A percentile compares a stretch with the other conserved stretches of the same genome.
Conservation (phyloP, 257 asterid species). For the Perilla frutescens region DNA sequence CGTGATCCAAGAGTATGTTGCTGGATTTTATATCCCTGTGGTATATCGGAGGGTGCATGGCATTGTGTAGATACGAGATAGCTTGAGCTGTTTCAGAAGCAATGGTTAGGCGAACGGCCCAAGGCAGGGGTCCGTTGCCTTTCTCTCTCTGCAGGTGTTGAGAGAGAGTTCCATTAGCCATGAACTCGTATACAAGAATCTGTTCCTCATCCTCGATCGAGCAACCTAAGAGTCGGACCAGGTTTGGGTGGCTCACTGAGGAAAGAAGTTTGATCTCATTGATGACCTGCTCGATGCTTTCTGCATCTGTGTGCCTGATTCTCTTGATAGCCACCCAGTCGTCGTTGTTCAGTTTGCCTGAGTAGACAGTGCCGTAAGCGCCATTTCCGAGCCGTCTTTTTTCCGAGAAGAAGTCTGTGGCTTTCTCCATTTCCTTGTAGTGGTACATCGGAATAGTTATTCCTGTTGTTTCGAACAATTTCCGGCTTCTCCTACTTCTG, state of each 20-base stretch:
- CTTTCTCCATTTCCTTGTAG: constrained; percentile 72
- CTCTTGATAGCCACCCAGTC: constrained; percentile 83
- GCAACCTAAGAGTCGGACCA: constrained; percentile 78
- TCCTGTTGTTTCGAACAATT: constrained; percentile 62
- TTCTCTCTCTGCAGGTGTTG: constrained; percentile 68
- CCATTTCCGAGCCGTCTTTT: constrained; percentile 73
- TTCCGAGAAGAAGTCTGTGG: constrained; percentile 74
- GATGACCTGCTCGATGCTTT: constrained; percentile 64
- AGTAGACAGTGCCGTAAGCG: constrained; percentile 80
- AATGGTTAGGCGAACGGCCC: constrained; percentile 69
- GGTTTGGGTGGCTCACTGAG: constrained; percentile 76
- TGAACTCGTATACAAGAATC: constrained; percentile 76
- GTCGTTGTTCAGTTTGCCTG: constrained; percentile 59
- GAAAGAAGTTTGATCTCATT: constrained; percentile 86
- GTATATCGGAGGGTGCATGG: constrained; percentile 72
- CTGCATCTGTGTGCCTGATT: constrained; percentile 52
- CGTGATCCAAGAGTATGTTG: constrained; percentile 67
- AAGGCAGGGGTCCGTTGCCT: constrained; percentile 48
- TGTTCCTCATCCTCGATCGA: constrained; percentile 74
- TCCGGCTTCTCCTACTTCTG: constrained; percentile 49
- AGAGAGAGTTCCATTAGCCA: constrained; percentile 82
- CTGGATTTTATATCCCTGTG: constrained; percentile 83
- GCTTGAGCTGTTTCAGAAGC: constrained; percentile 86
- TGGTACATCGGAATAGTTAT: constrained; percentile 66
- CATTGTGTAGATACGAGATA: constrained; percentile 69